A percentile compares a stretch with the other conserved stretches of the same genome.
Conservation (phyloP, 1,284 basidiomycete genomes). For the Rhodotorula sp. region DNA sequence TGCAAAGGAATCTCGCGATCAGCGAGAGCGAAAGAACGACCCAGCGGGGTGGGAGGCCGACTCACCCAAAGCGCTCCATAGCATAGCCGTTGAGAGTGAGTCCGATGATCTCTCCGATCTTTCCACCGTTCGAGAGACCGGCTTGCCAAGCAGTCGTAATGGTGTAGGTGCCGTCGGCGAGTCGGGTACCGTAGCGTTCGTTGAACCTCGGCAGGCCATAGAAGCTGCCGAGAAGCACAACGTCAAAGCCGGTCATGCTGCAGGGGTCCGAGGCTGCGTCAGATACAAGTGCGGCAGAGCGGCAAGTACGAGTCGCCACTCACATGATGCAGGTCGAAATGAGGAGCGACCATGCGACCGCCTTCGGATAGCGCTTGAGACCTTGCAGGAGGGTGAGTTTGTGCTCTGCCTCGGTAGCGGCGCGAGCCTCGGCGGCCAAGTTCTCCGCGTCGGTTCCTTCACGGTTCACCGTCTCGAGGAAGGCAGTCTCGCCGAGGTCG, state of each 20-base stretch:
- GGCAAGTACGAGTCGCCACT: not conserved
- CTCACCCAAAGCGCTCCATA: conserved; percentile 49
- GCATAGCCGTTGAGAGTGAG: conserved; percentile 50
- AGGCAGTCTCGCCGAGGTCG: not conserved
- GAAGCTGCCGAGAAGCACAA: conserved; percentile 46
- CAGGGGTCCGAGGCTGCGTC: conserved; percentile 19
- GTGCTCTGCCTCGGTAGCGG: conserved; percentile 11
- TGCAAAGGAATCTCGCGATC: no score
- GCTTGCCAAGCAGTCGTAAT: conserved; percentile 55
- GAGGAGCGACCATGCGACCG: conserved; percentile 53
- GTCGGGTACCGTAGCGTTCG: conserved; percentile 17
- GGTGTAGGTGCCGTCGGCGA: conserved; percentile 47
- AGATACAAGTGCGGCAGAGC: conserved; percentile 42
- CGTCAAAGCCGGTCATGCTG: conserved; percentile 53
- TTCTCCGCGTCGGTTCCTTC: not conserved
- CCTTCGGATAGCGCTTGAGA: conserved; percentile 51
- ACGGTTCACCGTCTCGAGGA: not conserved
- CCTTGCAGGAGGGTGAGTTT: conserved; percentile 45
- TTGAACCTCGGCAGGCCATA: conserved; percentile 51
- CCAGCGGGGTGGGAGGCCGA: no score
- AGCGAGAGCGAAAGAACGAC: no score
- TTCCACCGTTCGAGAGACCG: conserved; percentile 51
- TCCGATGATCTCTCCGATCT: conserved; percentile 50
- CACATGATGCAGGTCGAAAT: not conserved
- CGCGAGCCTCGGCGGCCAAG: conserved; percentile 9